Conservation (phyloP, 139 green algal species). For the Chlorella sp. region DNA sequence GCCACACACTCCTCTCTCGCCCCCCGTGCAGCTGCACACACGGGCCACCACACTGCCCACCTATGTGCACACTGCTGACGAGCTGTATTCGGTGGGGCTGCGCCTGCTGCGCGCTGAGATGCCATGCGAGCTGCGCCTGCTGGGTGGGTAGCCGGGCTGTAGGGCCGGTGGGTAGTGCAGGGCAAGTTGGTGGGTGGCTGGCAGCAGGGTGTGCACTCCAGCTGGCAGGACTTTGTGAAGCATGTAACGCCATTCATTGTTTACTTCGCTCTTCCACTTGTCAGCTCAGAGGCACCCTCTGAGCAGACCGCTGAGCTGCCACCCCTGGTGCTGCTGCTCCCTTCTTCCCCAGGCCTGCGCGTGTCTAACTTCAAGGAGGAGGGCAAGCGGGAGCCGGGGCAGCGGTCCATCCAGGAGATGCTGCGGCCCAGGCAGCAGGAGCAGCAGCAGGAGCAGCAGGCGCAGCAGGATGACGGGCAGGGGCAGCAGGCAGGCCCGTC, state of each 20-base stretch:
- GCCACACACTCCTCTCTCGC: too few species aligned
- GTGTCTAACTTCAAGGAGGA: slow-evolving; percentile 71
- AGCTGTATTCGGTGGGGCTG: slow-evolving; percentile 68
- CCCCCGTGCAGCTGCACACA: slow-evolving; percentile 62
- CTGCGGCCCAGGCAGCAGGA: slow-evolving; percentile 5
- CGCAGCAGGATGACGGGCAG: neutral
- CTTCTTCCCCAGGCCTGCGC: slow-evolving; percentile 73
- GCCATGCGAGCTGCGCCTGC: slow-evolving; percentile 80
- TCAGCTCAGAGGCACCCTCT: too few species aligned
- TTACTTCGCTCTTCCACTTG: slow-evolving; percentile 52
- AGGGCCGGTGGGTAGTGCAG: neutral
- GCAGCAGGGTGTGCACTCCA: too few species aligned
- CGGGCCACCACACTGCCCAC: slow-evolving; percentile 70
- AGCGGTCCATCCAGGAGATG: slow-evolving; percentile 40
- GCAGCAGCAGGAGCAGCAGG: neutral
- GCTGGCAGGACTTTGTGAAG: too few species aligned
- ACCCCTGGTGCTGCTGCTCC: too few species aligned
- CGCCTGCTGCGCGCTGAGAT: slow-evolving; percentile 79
- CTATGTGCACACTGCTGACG: slow-evolving; percentile 57
- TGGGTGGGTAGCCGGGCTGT: slow-evolving; percentile 53
- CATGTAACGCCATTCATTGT: neutral
- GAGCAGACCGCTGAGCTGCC: too few species aligned
- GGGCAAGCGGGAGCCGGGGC: neutral
- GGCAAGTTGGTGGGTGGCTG: too few species aligned
- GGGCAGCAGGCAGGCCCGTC: neutral